Evolutionary conservation across 2,329 filamentous ascomycete species (phyloP).

Genomic region (Fusarium mundagurra): DNA sequence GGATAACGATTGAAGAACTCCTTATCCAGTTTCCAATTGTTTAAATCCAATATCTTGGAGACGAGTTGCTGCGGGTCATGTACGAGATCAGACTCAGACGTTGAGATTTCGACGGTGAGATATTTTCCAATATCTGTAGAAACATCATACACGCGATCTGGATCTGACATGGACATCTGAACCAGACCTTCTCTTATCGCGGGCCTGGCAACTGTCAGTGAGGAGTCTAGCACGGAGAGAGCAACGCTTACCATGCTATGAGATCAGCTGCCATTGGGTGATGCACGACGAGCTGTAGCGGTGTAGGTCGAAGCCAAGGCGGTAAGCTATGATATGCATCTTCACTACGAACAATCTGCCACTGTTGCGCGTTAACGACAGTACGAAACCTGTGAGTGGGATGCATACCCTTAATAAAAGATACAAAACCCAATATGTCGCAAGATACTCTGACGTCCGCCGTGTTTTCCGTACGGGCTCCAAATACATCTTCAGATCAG

Average conservation of each 20-base stretch:
- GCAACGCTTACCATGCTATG: background rate
- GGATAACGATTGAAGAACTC: constrained; percentile 8
- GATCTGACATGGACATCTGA: constrained; percentile 7
- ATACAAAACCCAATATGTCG: background rate
- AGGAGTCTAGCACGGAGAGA: background rate
- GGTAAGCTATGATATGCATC: constrained; percentile 7
- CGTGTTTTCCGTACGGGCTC: background rate
- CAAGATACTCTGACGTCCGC: background rate
- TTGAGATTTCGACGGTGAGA: constrained; percentile 1
- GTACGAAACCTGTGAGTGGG: rapidly evolving
- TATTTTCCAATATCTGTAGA: background rate
- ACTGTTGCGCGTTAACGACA: background rate
- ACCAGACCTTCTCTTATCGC: constrained; percentile 7
- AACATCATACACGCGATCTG: background rate
- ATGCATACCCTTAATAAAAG: background rate
- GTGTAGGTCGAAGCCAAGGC: constrained; percentile 1
- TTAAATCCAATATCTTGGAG: background rate
- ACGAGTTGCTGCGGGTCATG: constrained; percentile 1
- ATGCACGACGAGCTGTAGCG: background rate
- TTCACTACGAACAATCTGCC: constrained; percentile 5
- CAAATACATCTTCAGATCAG: background rate
- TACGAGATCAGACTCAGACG: background rate
- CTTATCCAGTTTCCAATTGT: constrained; percentile 7
- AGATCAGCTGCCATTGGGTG: constrained; percentile 11
- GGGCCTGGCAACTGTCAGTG: background rate